A percentile compares a stretch with the other conserved stretches of the same genome.
These are phyloP conservation scores for Sugiyamaella marilandica DNA, from an alignment of 805 yeast species.

Conservation along the genomic window DNA sequence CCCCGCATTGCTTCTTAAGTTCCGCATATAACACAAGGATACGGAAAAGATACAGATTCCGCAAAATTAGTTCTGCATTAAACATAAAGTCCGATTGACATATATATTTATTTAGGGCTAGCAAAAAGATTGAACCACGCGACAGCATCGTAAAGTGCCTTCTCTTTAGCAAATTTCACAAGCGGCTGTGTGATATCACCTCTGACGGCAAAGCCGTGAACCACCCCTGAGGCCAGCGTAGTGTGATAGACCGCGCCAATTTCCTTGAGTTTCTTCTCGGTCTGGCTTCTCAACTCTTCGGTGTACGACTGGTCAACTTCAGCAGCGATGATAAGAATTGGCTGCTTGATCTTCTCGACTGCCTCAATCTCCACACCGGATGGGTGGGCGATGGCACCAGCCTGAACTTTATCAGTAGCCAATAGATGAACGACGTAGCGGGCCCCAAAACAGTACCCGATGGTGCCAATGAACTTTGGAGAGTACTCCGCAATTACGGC, in stretches of 20 bases:
- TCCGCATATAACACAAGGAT: too few species aligned
- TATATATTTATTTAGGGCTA: not conserved
- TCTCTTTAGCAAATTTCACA: conserved; percentile 62
- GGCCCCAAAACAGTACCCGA: conserved; percentile 88
- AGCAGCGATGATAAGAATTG: conserved; percentile 70
- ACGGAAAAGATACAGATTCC: too few species aligned
- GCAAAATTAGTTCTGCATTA: too few species aligned
- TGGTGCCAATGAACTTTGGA: conserved; percentile 49
- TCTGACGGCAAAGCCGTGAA: conserved; percentile 77
- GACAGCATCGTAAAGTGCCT: conserved; percentile 39
- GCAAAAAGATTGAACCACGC: conserved; percentile 21
- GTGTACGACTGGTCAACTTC: conserved; percentile 63
- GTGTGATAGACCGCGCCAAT: conserved; percentile 54
- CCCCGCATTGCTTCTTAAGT: too few species aligned
- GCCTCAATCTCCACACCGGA: conserved; percentile 65
- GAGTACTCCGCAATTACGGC: conserved; percentile 41
- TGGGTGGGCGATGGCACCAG: conserved; percentile 81
- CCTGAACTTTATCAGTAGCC: conserved; percentile 37
- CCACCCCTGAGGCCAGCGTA: conserved; percentile 55
- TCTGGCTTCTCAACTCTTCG: conserved; percentile 53
- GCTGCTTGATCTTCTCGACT: conserved; percentile 53
- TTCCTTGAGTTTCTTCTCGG: conserved; percentile 55
- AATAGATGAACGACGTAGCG: conserved; percentile 56
- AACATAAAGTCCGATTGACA: too few species aligned
- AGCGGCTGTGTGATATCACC: conserved; percentile 58